These are phyloP conservation scores for Lithocarpus polystachyus DNA, from an alignment of 306 rosid genomes.

Conservation along the genomic window DNA sequence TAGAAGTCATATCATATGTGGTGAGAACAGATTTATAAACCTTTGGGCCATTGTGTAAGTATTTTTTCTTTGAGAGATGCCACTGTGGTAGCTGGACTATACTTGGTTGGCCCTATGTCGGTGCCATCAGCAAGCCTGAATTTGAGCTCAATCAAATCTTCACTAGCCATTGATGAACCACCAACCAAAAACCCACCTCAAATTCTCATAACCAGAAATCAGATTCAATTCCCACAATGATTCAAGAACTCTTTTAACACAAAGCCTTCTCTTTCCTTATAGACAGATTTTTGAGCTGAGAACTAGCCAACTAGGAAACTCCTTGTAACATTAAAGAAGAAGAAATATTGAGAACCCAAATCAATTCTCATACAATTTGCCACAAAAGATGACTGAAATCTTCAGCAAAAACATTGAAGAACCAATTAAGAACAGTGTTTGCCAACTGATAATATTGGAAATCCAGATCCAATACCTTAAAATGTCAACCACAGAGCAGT, in stretches of 20 bases:
- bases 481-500: slow-evolving; percentile 19
- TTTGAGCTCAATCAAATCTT: slow-evolving; percentile 42
- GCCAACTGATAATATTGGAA: slow-evolving; percentile 1
- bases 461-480: slow-evolving; percentile 10
- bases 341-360: slow-evolving; percentile 23
- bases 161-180: slow-evolving; percentile 31
- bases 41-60: slow-evolving; percentile 47
- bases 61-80: slow-evolving; percentile 43
- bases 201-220: slow-evolving; percentile 24
- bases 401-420: background rate
- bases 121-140: slow-evolving; percentile 46
- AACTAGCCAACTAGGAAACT: background rate
- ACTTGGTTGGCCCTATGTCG: slow-evolving; percentile 42
- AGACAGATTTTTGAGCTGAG: background rate
- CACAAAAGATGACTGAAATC: background rate
- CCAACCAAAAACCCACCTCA: slow-evolving; percentile 22
- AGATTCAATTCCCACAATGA: background rate
- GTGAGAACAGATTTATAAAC: slow-evolving; percentile 9
- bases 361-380: slow-evolving; percentile 18
- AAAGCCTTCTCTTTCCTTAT: background rate
- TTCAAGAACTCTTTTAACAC: background rate
- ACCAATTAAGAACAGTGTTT: slow-evolving; percentile 1
- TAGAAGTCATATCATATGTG: no score
- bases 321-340: background rate
- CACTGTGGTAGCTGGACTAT: slow-evolving; percentile 36